Conservation (phyloP, 1,139 yeast species). For the Oligophagozyma castellii region DNA sequence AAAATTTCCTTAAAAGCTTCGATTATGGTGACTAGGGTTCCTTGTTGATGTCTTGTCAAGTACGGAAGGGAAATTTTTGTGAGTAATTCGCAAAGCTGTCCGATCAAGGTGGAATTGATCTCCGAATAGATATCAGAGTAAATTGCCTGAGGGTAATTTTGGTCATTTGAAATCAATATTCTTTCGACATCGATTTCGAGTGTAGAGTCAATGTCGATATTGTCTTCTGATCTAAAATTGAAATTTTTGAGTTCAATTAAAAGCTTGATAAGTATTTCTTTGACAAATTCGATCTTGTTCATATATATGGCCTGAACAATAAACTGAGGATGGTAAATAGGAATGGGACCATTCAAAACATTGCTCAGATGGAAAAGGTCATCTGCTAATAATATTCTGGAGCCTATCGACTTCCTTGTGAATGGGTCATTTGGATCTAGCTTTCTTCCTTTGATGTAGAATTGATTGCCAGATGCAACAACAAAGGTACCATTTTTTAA, state of each 20-base stretch:
- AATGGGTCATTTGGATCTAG: slow-evolving; percentile 43
- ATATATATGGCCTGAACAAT: slow-evolving; percentile 64
- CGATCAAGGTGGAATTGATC: slow-evolving; percentile 36
- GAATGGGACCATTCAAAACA: slow-evolving; percentile 77
- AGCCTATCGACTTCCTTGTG: slow-evolving; percentile 34
- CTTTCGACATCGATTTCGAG: slow-evolving; percentile 26
- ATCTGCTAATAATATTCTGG: slow-evolving; percentile 33
- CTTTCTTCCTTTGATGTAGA: slow-evolving; percentile 65
- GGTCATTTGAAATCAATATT: slow-evolving; percentile 17
- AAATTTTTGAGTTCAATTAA: slow-evolving; percentile 38
- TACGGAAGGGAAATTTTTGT: slow-evolving; percentile 60
- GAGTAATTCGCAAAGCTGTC: slow-evolving; percentile 43
- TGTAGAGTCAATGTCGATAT: slow-evolving; percentile 26
- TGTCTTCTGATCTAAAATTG: slow-evolving; percentile 29
- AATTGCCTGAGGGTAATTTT: slow-evolving; percentile 11
- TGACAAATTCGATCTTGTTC: slow-evolving; percentile 44
- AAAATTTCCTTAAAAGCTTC: slow-evolving; percentile 47
- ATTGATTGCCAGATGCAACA: slow-evolving; percentile 81
- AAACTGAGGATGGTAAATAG: slow-evolving; percentile 84
- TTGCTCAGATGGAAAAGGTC: slow-evolving; percentile 55
- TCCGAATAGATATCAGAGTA: slow-evolving; percentile 30
- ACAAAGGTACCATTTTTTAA: slow-evolving; percentile 63
- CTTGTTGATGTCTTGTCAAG: slow-evolving; percentile 82
- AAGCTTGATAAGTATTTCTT: slow-evolving; percentile 41
- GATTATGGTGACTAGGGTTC: slow-evolving; percentile 59